These are phyloP conservation scores for Turritis glabra DNA, from an alignment of 345 rosid species.

Conservation along the genomic window DNA sequence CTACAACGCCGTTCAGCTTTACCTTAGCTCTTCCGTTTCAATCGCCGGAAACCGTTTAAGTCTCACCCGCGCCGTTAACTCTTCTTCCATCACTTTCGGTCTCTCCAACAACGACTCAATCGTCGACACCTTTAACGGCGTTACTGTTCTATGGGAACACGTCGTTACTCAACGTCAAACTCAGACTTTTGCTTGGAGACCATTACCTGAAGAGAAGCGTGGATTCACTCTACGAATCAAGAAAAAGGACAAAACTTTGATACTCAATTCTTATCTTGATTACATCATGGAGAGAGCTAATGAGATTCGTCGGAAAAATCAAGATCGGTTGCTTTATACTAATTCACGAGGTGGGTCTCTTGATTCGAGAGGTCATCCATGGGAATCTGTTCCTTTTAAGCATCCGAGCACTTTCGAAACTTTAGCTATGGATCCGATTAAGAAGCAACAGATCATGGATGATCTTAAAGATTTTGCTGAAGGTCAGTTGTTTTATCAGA, in stretches of 20 bases:
- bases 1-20: conserved; percentile 98
- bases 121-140: conserved; percentile 60
- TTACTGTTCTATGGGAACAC: conserved; percentile 83
- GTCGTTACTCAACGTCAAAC: conserved; percentile 79
- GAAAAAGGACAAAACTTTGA: conserved; percentile 60
- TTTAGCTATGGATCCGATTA: conserved; percentile 77
- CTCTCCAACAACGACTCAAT: conserved; percentile 81
- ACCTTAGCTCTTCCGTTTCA: conserved; percentile 74
- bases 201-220: conserved; percentile 92
- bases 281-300: conserved; percentile 77
- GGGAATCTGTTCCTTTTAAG: conserved; percentile 96
- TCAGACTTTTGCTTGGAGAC: conserved; percentile 82
- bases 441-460: conserved; percentile 61
- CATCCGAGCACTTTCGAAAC: conserved; percentile 95
- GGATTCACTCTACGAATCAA: conserved; percentile 82
- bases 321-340: conserved; percentile 75
- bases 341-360: conserved; percentile 86
- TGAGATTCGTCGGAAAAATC: conserved; percentile 72
- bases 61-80: conserved; percentile 87
- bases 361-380: conserved; percentile 90
- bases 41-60: conserved; percentile 74
- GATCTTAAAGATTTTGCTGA: conserved; percentile 70
- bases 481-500: conserved; percentile 74
- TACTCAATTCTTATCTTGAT: conserved; percentile 68
- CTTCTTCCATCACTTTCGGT: conserved; percentile 85